A percentile compares a stretch with the other conserved stretches of the same genome.
These are phyloP conservation scores for Saturnispora diversa DNA, from an alignment of 805 yeast species.

Conservation along the genomic window DNA sequence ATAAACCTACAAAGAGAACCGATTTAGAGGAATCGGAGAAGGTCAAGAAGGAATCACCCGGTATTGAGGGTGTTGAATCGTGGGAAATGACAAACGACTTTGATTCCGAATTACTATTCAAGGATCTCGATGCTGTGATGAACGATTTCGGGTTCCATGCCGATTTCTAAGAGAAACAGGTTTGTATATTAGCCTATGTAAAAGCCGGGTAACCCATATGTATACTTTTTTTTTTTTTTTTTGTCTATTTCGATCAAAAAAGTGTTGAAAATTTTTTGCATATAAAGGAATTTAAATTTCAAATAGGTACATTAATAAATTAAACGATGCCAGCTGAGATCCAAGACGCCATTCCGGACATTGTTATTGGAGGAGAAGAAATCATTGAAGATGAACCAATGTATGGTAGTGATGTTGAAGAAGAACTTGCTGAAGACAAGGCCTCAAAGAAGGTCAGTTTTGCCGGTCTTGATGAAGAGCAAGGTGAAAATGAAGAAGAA, in stretches of 20 bases:
- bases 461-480: constrained; percentile 57
- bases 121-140: constrained; percentile 83
- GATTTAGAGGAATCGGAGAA: neutral
- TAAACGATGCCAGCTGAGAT: constrained; percentile 70
- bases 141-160: constrained; percentile 87
- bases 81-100: constrained; percentile 33
- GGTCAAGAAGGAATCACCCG: neutral
- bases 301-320: no score
- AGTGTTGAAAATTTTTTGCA: constrained; percentile 3
- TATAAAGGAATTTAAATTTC: no score
- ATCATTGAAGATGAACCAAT: constrained; percentile 28
- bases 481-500: constrained; percentile 60
- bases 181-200: neutral
- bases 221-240: no score
- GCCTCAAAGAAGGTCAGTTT: constrained; percentile 74
- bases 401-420: constrained; percentile 33
- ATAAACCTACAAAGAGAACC: neutral
- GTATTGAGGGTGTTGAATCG: constrained; percentile 24
- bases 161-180: constrained; percentile 18
- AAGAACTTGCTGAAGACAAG: constrained; percentile 32
- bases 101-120: constrained; percentile 56
- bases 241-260: neutral
- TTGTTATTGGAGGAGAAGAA: constrained; percentile 58
- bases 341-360: constrained; percentile 78
- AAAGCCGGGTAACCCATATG: constrained; percentile 6